These are phyloP conservation scores for Trypanosoma lewisi DNA, from an alignment of 208 protist genomes.

Conservation along the genomic window DNA sequence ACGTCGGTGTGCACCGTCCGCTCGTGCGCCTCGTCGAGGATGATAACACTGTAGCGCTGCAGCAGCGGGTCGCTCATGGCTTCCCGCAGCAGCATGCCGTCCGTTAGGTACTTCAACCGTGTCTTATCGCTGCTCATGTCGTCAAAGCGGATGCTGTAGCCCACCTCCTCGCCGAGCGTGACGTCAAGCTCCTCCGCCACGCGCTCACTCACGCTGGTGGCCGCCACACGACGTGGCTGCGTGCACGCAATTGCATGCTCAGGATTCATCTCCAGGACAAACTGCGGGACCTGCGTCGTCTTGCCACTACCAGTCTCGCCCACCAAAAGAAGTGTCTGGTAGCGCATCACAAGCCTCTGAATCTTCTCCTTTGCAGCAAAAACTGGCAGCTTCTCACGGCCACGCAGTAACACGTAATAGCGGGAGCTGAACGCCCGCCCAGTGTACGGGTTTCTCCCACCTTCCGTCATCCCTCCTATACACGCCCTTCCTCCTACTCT, in stretches of 20 bases:
- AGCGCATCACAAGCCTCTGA: constrained; percentile 86
- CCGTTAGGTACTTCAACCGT: constrained; percentile 98
- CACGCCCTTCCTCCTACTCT: constrained; percentile 2
- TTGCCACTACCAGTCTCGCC: constrained; percentile 95
- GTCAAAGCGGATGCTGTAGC: constrained; percentile 99
- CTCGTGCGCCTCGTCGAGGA: constrained; percentile 99
- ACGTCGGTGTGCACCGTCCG: constrained; percentile 98
- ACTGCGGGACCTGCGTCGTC: constrained; percentile 95
- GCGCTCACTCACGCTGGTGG: constrained; percentile 97
- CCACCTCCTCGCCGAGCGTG: constrained; percentile 95
- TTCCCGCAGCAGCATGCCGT: constrained; percentile 98
- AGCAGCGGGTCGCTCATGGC: constrained; percentile 93
- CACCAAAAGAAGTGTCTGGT: constrained; percentile 90
- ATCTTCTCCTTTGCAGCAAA: constrained; percentile 70
- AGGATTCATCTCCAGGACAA: constrained; percentile 87
- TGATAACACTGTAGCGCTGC: constrained; percentile 94
- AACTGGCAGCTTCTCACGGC: constrained; percentile 66
- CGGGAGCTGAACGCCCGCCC: constrained; percentile 48
- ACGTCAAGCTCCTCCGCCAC: constrained; percentile 98
- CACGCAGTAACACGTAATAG: constrained; percentile 51
- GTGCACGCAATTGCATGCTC: constrained; percentile 90
- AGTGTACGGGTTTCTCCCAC: constrained; percentile 47
- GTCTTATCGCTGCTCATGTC: constrained; percentile 94
- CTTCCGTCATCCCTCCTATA: background rate
- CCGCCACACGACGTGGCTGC: constrained; percentile 98